Base-by-base conservation (phyloP, 192 early-diverging fungal species). In the Mortierella hygrophila region DNA sequence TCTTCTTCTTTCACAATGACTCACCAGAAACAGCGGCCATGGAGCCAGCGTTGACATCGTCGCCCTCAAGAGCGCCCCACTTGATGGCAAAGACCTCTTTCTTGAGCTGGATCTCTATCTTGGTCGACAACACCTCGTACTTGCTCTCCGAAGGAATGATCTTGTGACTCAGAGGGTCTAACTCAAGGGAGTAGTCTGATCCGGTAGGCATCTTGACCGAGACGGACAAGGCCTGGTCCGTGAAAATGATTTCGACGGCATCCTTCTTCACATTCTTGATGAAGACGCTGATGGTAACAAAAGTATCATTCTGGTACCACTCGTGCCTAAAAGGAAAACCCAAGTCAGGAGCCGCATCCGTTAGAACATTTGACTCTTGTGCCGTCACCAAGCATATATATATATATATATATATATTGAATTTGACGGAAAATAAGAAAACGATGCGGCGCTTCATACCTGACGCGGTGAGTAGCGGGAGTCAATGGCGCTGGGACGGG, bases 281-380 rank as follows among this genome's bases (percentile, higher is more conserved):
- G 83, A 99, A 98, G 55, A 99, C 91, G 57, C 94, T 93, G 52
- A 99, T 85, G 18, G 94, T 97, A 42, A 99, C 95, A 88, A 88
- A 93, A 37, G 90, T 83, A 76, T 99, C 99, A 80, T 95, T 99
- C 88, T 99, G 99, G 89, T 96, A 99, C 98, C 97, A 99, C 89
- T 99, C 98, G 79, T 99, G 97, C 79, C 98, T 95, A 70, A 41
- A 55, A 10, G 35, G 32, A 74, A 74, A 49, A 54, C 0, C 13
- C 16, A 26, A 47, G n/a, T 1, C 68, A 26, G 21, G 15, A 74
- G 47, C 4, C 47, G 16, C 47, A 18, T 49, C 47, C 47, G 47
- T 52, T 52, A 52, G 49, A 52, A 52, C 9, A 52, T 52, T 52
- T 52, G 15, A 5, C 15, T 52, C 49, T 52, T 21, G 49, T 21